Evolutionary conservation across 192 early-diverging fungal genomes (phyloP).

Genomic region (Podochytrium sp.): DNA sequence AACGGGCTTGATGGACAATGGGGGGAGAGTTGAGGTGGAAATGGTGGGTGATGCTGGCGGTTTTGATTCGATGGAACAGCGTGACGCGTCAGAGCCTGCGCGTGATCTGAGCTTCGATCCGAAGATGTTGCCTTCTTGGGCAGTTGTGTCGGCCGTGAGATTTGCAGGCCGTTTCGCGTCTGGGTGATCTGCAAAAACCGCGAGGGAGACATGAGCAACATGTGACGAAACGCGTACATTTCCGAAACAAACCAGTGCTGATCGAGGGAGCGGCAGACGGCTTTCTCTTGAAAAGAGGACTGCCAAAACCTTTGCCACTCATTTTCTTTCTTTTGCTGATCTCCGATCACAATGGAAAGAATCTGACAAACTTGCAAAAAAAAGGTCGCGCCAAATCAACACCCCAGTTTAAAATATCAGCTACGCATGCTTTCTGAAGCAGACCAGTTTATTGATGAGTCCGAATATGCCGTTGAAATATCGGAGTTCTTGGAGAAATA

Average conservation of each 20-base stretch:
- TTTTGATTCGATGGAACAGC: background rate
- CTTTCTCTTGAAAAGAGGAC: slow-evolving; percentile 22
- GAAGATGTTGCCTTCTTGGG: too few relatives aligned
- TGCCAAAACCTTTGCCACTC: slow-evolving; percentile 22
- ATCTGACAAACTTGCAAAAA: too few relatives aligned
- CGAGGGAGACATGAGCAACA: background rate
- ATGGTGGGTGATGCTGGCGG: background rate
- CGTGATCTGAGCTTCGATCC: background rate
- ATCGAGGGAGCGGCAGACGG: slow-evolving; percentile 5
- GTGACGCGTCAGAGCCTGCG: background rate
- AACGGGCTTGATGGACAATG: background rate
- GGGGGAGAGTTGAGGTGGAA: background rate
- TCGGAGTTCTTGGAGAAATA: slow-evolving; percentile 9
- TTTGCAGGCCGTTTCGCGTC: slow-evolving; percentile 8
- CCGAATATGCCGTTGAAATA: background rate
- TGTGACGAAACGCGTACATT: background rate
- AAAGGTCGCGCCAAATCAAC: too few relatives aligned
- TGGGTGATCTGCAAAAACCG: slow-evolving; percentile 1
- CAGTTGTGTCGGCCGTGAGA: background rate
- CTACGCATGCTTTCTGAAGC: too few relatives aligned
- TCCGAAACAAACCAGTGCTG: background rate
- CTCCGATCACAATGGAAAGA: too few relatives aligned
- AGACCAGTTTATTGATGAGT: slow-evolving; percentile 1
- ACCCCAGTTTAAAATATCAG: too few relatives aligned
- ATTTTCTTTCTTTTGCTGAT: too few relatives aligned